Conservation (phyloP, 2,329 filamentous ascomycete species). For the Sporothrix protearum region DNA sequence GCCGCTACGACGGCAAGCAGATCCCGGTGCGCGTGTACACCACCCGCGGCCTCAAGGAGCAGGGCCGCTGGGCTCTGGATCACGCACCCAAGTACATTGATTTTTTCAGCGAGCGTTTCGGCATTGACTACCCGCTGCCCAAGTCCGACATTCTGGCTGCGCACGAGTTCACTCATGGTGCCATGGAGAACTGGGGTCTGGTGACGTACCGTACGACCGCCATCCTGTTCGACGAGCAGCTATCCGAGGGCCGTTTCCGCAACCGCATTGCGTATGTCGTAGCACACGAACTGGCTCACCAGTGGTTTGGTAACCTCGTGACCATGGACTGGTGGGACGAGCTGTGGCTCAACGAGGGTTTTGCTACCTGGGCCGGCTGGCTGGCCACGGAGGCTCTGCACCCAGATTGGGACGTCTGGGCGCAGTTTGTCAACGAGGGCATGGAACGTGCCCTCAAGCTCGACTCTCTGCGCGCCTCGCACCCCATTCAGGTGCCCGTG, state of each 20-base stretch:
- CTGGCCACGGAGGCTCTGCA: slow-evolving; percentile 85
- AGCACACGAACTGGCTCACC: slow-evolving; percentile 95
- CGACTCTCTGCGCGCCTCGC: slow-evolving; percentile 84
- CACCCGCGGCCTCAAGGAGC: slow-evolving; percentile 87
- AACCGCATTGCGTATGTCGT: slow-evolving; percentile 96
- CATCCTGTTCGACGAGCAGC: slow-evolving; percentile 90
- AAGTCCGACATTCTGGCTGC: slow-evolving; percentile 89
- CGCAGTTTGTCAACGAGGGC: slow-evolving; percentile 92
- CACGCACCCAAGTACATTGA: slow-evolving; percentile 93
- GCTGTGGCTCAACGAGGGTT: slow-evolving; percentile 95
- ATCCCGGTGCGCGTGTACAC: slow-evolving; percentile 95
- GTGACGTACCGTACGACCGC: slow-evolving; percentile 95
- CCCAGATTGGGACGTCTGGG: slow-evolving; percentile 97
- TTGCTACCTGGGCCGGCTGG: slow-evolving; percentile 98
- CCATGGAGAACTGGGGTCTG: slow-evolving; percentile 96
- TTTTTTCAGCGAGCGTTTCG: slow-evolving; percentile 93
- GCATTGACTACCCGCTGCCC: slow-evolving; percentile 86
- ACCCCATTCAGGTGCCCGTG: slow-evolving; percentile 94
- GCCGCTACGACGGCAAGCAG: slow-evolving; percentile 76
- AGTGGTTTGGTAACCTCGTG: slow-evolving; percentile 97
- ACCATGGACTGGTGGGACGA: slow-evolving; percentile 99
- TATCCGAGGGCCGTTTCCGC: slow-evolving; percentile 84
- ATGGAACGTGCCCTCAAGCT: slow-evolving; percentile 89
- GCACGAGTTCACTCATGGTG: slow-evolving; percentile 83
- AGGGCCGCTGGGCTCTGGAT: slow-evolving; percentile 83